Percentiles rank a stretch among this genome's conserved stretches.
Conservation (phyloP, 352 stramenopile species). For the Phytopythium litorale region DNA sequence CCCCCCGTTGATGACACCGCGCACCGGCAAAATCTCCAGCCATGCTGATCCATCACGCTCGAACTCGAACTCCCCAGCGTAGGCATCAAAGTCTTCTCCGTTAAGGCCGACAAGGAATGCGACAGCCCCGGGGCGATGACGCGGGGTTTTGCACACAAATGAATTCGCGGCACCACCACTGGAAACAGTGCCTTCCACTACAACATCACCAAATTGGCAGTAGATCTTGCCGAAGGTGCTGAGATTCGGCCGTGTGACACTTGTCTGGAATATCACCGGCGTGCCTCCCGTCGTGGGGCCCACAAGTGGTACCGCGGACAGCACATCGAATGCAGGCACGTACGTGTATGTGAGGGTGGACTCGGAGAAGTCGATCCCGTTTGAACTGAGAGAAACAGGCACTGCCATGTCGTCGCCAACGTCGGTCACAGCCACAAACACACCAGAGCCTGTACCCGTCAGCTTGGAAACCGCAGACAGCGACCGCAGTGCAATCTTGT, state of each 20-base stretch:
- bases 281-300: constrained; percentile 61
- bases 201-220: constrained; percentile 51
- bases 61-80: constrained; percentile 45
- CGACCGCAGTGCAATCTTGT: constrained; percentile 4
- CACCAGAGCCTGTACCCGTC: constrained; percentile 12
- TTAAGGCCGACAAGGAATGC: constrained; percentile 41
- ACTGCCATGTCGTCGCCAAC: constrained; percentile 17
- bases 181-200: constrained; percentile 23
- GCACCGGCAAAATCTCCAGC: constrained; percentile 30
- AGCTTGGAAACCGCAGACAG: constrained; percentile 12
- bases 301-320: constrained; percentile 27
- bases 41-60: constrained; percentile 15
- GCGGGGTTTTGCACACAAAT: constrained; percentile 28
- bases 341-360: constrained; percentile 41
- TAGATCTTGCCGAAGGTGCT: constrained; percentile 20
- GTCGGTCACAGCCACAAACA: constrained; percentile 16
- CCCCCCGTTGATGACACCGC: constrained; percentile 41
- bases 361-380: constrained; percentile 31
- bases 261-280: constrained; percentile 28
- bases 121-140: constrained; percentile 7
- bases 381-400: constrained; percentile 24
- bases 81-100: constrained; percentile 46
- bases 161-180: background rate
- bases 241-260: constrained; percentile 10
- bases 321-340: constrained; percentile 27